Base-by-base conservation (phyloP, 306 rosid species). In the Dicorynia guianensis region DNA sequence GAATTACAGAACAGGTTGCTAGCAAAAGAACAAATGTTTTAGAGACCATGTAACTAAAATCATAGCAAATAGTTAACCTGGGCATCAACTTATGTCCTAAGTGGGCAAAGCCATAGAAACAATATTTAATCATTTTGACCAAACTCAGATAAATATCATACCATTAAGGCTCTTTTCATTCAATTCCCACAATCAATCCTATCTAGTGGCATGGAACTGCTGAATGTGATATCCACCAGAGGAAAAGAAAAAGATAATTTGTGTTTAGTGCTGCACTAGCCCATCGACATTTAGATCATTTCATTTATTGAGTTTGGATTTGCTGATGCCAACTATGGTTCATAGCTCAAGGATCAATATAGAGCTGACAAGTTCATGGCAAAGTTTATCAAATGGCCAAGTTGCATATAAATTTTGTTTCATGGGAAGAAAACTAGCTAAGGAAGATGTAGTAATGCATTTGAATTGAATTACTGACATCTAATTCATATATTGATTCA, bases 11-110 rank as follows among this genome's bases (percentile, higher is more conserved):
- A 56, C n/a, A 39, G 39, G 30, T 20, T 39, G 39, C n/a, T 1
- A 39, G 76, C 25, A 71, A 42, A 54, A 40, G 25, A 7, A 69
- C 60, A 65, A 67, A 34, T 68, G 62, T 35, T 39, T 39, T 11
- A 38, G 17, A 36, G 58, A 69, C 52, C 35, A 53, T 11, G 38
- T 34, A 46, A 11, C 15, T 48, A 13, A 13, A 53, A 53, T 13
- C 53, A 53, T 65, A 65, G 38, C 46, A 47, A 17, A n/a, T 46
- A 47, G 59, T 12, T 47, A 3, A 64, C 30, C 69, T 64, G 6
- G 25, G 39, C 9, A 58, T 59, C 59, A 46, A 3, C 47, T 52
- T 15, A 50, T 18, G 6, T 14, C 48, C 42, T 18, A 15, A 34
- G 35, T 35, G 20, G 40, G 11, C 50, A 17, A 12, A 55, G 54